Evolutionary conservation across 352 stramenopile species (phyloP), one percentile per base, ranked within the genome.

Genomic region (Phytopythium oedochilum): DNA sequence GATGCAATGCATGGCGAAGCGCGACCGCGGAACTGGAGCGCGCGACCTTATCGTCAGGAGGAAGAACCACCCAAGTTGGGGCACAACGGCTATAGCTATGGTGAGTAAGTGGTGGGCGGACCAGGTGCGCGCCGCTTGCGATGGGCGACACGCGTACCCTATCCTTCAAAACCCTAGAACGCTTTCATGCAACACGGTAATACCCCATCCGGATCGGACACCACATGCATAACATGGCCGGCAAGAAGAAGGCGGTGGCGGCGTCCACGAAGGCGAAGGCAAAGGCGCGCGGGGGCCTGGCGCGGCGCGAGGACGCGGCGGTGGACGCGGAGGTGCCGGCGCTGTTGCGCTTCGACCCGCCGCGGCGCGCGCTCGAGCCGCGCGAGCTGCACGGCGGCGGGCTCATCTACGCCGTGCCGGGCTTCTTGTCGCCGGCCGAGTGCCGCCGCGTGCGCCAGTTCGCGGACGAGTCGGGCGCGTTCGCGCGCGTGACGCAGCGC

Each of bases 401-500:
- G 9, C 70, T 89, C 53, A 93, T 93, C 54, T 87, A 73, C 48
- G 63, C 70, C 14, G 68, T 93, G 36, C 70, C 74, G 34, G 73
- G 49, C 55, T 89, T 91, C 63, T 59, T 93, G 42, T 82, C 78
- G 36, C 69, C 63, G 31, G 42, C 55, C 38, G 83, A 93, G 51
- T 91, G 83, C 68, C 51, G 72, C 40, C 70, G 71, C 28, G 78
- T 88, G 32, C 73, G 78, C 23, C 65, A 71, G 10, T 89, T 89
- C 44, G 80, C 83, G 1, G 61, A 80, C 15, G 31, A 61, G 3
- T 64, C 84, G 46, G 80, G 78, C 28, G 26, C 45, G 8, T 91
- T 89, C 40, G 63, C 68, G 58, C 76, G 81, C 28, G 83, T 89
- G 29, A 89, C 78, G 3, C 83, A 93, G 57, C 73, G 80, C 11